Evolutionary conservation across 768 basidiomycete species (phyloP).

Genomic region (Kwoniella botswanensis): DNA sequence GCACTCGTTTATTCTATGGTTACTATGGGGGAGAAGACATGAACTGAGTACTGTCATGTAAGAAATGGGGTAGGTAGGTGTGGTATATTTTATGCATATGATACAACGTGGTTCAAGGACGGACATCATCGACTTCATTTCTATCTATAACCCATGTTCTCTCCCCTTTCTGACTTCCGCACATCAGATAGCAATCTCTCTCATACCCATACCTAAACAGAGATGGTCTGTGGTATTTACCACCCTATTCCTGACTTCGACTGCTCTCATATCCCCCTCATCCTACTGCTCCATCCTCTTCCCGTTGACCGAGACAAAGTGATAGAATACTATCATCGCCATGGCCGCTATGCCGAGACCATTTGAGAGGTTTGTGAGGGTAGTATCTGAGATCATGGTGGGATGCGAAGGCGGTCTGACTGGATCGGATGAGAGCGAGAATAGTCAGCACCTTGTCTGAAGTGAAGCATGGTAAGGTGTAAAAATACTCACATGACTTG

Average conservation of each 20-base stretch:
- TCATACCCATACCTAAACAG: not conserved
- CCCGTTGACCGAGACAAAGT: slow-evolving; percentile 85
- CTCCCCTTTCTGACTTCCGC: too few relatives aligned
- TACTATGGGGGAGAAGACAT: not conserved
- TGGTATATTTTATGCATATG: slow-evolving; percentile 19
- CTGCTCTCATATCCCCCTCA: not conserved
- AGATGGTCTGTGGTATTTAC: too few relatives aligned
- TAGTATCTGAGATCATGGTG: slow-evolving; percentile 77
- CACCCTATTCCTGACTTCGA: not conserved
- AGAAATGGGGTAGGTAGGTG: not conserved
- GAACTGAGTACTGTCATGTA: not conserved
- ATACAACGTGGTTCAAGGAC: slow-evolving; percentile 12
- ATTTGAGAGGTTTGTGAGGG: slow-evolving; percentile 82
- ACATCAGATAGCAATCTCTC: not conserved
- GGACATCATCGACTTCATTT: too few relatives aligned
- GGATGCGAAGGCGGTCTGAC: too few relatives aligned
- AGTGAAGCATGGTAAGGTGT: too few relatives aligned
- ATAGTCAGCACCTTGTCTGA: too few relatives aligned
- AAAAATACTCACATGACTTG: too few relatives aligned
- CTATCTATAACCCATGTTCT: too few relatives aligned
- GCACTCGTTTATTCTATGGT: too few relatives aligned
- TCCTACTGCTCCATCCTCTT: slow-evolving; percentile 56
- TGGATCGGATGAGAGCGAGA: too few relatives aligned
- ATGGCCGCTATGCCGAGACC: slow-evolving; percentile 83
- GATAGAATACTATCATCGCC: slow-evolving; percentile 84